Conservation (phyloP, 352 stramenopile species). For the Globisporangium nagaii region DNA sequence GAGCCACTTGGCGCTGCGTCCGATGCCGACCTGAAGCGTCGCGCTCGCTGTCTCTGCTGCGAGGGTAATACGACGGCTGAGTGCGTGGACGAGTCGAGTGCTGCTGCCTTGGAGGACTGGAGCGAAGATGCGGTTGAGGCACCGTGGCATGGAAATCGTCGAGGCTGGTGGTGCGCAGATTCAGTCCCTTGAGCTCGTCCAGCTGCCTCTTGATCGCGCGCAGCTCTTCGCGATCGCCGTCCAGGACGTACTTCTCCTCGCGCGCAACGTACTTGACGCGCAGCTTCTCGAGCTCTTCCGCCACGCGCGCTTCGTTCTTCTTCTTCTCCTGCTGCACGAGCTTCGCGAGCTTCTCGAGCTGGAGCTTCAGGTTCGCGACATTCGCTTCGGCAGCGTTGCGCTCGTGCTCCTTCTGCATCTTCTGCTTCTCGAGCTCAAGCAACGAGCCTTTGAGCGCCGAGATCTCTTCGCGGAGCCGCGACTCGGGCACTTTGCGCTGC, state of each 20-base stretch:
- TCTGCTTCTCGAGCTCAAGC: conserved; percentile 58
- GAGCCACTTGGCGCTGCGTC: neutral
- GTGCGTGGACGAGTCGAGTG: neutral
- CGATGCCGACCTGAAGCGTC: neutral
- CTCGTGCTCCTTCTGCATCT: conserved; percentile 29
- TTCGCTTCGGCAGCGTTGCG: conserved; percentile 33
- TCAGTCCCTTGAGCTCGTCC: conserved; percentile 58
- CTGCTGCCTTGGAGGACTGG: neutral
- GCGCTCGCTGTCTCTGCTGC: neutral
- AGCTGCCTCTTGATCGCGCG: conserved; percentile 79
- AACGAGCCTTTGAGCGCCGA: conserved; percentile 46
- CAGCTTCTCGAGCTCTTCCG: conserved; percentile 76
- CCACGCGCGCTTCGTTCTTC: conserved; percentile 50
- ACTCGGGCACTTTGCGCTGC: conserved; percentile 69
- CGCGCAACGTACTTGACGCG: conserved; percentile 74
- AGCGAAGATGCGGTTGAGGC: neutral
- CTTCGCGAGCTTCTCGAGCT: conserved; percentile 54
- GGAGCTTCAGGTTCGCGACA: conserved; percentile 31
- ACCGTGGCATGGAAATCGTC: neutral
- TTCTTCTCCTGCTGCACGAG: conserved; percentile 61
- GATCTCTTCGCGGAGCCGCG: conserved; percentile 68
- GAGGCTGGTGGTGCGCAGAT: conserved; percentile 8
- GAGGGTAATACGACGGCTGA: too few relatives aligned
- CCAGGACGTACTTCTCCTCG: conserved; percentile 74
- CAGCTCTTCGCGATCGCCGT: conserved; percentile 75